Evolutionary conservation across 2,329 filamentous ascomycete genomes (phyloP).

Genomic region (Aspergillus piperis): DNA sequence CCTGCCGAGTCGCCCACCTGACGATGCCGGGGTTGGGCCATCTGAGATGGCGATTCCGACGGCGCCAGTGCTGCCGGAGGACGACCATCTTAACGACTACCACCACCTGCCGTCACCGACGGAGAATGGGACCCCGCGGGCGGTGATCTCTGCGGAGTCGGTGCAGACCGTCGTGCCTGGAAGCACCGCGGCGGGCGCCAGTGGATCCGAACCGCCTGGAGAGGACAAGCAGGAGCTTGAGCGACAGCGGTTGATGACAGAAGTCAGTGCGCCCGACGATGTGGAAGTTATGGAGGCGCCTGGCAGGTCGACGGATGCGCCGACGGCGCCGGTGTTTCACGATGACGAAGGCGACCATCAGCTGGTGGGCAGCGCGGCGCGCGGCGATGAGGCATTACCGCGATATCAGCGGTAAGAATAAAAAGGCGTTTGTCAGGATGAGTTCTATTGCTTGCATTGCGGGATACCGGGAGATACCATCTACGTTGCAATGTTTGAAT

Average conservation of each 20-base stretch:
- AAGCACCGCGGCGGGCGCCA: constrained; percentile 48
- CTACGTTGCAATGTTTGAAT: constrained; percentile 16
- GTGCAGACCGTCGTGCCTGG: constrained; percentile 34
- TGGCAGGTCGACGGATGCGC: constrained; percentile 29
- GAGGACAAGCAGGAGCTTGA: constrained; percentile 84
- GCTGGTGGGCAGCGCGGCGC: constrained; percentile 40
- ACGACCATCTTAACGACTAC: constrained; percentile 57
- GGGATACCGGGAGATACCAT: constrained; percentile 39
- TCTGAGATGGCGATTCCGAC: constrained; percentile 47
- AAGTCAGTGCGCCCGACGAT: constrained; percentile 62
- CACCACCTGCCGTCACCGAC: constrained; percentile 29
- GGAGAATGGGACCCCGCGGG: constrained; percentile 23
- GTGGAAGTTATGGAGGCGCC: background rate
- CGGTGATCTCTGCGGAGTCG: constrained; percentile 33
- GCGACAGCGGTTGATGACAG: constrained; percentile 61
- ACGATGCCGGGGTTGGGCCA: constrained; percentile 46
- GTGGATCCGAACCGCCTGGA: constrained; percentile 29
- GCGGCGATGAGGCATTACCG: constrained; percentile 45
- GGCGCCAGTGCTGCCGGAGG: constrained; percentile 47
- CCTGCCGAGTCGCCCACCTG: constrained; percentile 76
- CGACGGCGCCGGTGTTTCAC: constrained; percentile 63
- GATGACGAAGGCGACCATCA: constrained; percentile 59
- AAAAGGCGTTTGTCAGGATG: constrained; percentile 1
- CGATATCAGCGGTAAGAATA: constrained; percentile 44
- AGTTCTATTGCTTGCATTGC: constrained; percentile 26